Percentiles rank a stretch among this genome's conserved stretches.
phyloP scores from a whole-genome alignment of 108 stramenopile genomes.

The Cyclotella choctawhatcheeana region DNA sequence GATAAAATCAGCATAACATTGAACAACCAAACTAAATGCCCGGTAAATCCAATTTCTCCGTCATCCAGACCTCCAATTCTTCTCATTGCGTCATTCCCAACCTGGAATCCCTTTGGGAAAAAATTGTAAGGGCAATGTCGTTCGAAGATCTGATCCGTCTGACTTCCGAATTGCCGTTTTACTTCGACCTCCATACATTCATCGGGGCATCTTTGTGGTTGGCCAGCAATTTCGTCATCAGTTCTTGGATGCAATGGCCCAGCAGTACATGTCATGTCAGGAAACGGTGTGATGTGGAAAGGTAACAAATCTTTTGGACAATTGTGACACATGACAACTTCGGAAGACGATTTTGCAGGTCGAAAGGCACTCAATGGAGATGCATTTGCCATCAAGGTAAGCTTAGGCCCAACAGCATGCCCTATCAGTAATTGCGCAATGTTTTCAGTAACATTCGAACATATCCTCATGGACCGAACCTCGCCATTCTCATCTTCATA shows the following conservation, averaged over 20 bases:
- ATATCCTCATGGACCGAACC: constrained; percentile 16
- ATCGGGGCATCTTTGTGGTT: constrained; percentile 9
- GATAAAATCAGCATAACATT: background rate
- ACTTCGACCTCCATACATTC: constrained; percentile 20
- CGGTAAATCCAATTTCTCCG: background rate
- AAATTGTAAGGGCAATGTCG: constrained; percentile 8
- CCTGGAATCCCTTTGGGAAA: constrained; percentile 10
- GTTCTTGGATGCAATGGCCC: constrained; percentile 20
- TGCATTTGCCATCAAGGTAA: constrained; percentile 3
- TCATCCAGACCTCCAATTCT: background rate
- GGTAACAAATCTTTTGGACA: constrained; percentile 34
- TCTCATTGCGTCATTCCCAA: constrained; percentile 3
- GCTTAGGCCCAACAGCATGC: constrained; percentile 34
- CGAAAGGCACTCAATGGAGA: background rate
- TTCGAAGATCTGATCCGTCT: constrained; percentile 9
- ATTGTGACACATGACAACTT: constrained; percentile 22
- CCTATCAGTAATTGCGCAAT: constrained; percentile 41
- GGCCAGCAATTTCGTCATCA: background rate
- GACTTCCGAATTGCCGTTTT: background rate
- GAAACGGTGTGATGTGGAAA: constrained; percentile 33
- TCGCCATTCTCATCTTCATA: constrained; percentile 11
- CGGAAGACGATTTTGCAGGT: background rate
- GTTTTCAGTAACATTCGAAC: constrained; percentile 38
- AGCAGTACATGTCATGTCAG: constrained; percentile 24
- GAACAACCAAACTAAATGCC: constrained; percentile 9